These are phyloP conservation scores for Trametes villosa DNA, from an alignment of 768 basidiomycete genomes.

Conservation along the genomic window DNA sequence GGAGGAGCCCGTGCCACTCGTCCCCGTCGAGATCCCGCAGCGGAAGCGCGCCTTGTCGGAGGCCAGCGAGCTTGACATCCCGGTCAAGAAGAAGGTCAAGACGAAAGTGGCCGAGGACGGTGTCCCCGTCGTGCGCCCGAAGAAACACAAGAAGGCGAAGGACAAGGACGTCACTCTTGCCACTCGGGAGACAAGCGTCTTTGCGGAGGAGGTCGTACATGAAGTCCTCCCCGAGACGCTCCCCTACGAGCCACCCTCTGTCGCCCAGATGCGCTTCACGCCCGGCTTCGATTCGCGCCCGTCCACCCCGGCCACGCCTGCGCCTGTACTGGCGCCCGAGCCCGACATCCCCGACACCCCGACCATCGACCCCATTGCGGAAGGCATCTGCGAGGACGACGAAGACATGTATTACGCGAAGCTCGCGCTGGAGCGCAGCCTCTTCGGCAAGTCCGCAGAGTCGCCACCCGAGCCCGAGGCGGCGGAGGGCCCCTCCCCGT, in stretches of 20 bases:
- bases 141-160: conserved; percentile 41
- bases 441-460: conserved; percentile 29
- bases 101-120: conserved; percentile 21
- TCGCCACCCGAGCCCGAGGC: conserved; percentile 26
- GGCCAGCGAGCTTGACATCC: conserved; percentile 42
- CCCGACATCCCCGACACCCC: conserved; percentile 48
- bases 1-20: conserved; percentile 37
- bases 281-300: conserved; percentile 49
- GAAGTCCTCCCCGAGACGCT: conserved; percentile 55
- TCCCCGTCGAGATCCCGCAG: conserved; percentile 5
- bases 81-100: conserved; percentile 49
- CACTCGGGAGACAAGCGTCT: conserved; percentile 8
- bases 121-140: conserved; percentile 18
- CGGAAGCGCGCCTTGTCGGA: conserved; percentile 37
- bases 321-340: conserved; percentile 37
- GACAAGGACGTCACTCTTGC: conserved; percentile 41
- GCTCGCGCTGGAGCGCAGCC: conserved; percentile 53
- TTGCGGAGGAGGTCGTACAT: conserved; percentile 42
- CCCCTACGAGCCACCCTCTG: conserved; percentile 52
- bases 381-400: conserved; percentile 78
- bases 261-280: conserved; percentile 54
- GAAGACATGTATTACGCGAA: conserved; percentile 86
- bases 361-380: conserved; percentile 52
- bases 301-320: conserved; percentile 56
- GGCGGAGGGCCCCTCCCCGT: conserved; percentile 51